phyloP scores from a whole-genome alignment of 108 stramenopile genomes.

The Cyclotella kingstonii region DNA sequence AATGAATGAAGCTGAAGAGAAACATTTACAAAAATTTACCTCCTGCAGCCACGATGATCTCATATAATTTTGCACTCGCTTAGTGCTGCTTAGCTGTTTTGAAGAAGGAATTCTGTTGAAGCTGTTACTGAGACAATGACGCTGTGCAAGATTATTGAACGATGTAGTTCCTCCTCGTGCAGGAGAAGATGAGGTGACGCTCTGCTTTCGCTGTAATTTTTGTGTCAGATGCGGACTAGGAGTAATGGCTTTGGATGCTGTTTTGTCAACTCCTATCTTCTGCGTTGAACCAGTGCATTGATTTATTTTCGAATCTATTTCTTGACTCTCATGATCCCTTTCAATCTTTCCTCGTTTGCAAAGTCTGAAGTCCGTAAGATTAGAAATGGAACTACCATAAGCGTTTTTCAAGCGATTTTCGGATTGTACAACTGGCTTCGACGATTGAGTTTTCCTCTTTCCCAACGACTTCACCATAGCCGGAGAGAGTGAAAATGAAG shows the following conservation, averaged over 20 bases:
- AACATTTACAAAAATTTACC: background rate
- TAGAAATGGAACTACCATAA: conserved; percentile 33
- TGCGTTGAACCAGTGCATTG: background rate
- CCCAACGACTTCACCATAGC: conserved; percentile 14
- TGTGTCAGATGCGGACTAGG: conserved; percentile 37
- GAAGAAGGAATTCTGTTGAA: conserved; percentile 6
- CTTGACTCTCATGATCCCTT: conserved; percentile 16
- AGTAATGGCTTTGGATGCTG: conserved; percentile 19
- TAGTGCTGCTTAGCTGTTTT: conserved; percentile 6
- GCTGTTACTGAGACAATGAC: background rate
- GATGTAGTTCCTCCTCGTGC: background rate
- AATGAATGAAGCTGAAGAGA: background rate
- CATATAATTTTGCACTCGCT: conserved; percentile 1
- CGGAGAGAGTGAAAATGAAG: conserved; percentile 41
- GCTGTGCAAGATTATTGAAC: background rate
- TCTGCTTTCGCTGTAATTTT: background rate
- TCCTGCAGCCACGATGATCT: conserved; percentile 33
- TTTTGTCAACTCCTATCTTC: background rate
- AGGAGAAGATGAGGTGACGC: conserved; percentile 12
- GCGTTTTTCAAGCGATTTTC: conserved; percentile 21
- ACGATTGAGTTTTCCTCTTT: conserved; percentile 10
- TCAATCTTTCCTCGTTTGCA: conserved; percentile 27
- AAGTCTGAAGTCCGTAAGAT: conserved; percentile 28
- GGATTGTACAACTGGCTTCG: conserved; percentile 5
- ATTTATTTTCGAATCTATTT: conserved; percentile 13